These are phyloP conservation scores for Coemansia sp. DNA, from an alignment of 192 early-diverging fungal species.

Conservation along the genomic window DNA sequence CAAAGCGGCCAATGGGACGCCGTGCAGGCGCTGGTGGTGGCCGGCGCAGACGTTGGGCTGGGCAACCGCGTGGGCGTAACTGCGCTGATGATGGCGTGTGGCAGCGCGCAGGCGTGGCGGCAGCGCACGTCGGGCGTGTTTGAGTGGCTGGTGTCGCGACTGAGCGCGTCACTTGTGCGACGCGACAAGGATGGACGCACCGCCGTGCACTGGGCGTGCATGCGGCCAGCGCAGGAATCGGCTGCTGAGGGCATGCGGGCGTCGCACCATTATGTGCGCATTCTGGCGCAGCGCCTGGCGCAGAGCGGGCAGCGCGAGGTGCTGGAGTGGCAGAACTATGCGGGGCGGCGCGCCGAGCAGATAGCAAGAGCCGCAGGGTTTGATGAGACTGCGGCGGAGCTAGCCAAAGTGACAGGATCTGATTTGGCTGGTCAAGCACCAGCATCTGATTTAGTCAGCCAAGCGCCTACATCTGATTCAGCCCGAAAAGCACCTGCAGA, in stretches of 20 bases:
- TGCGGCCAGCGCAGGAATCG: slow-evolving; percentile 6
- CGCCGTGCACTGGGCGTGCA: slow-evolving; percentile 39
- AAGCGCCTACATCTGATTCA: no score
- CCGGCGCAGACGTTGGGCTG: slow-evolving; percentile 19
- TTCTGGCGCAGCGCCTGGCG: slow-evolving; percentile 15
- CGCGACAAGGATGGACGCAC: slow-evolving; percentile 45
- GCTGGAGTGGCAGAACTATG: slow-evolving; percentile 32
- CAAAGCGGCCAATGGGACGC: slow-evolving; percentile 39
- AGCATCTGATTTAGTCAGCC: no score
- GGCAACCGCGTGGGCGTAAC: slow-evolving; percentile 32
- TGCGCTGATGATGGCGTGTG: slow-evolving; percentile 42
- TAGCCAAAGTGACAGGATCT: neutral
- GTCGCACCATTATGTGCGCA: slow-evolving; percentile 19
- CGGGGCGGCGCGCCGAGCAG: slow-evolving; percentile 22
- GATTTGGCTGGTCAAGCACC: no score
- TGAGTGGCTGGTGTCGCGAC: slow-evolving; percentile 33
- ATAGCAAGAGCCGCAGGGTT: slow-evolving; percentile 10
- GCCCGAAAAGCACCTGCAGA: no score
- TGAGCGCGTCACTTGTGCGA: slow-evolving; percentile 18
- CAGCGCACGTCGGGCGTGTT: slow-evolving; percentile 20
- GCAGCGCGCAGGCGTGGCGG: slow-evolving; percentile 17
- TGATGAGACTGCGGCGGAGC: neutral
- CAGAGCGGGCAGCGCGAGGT: slow-evolving; percentile 16
- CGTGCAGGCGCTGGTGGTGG: slow-evolving; percentile 33
- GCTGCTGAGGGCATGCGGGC: slow-evolving; percentile 11